Conservation (phyloP, 1,284 basidiomycete genomes). For the Omphalotus olearius region DNA sequence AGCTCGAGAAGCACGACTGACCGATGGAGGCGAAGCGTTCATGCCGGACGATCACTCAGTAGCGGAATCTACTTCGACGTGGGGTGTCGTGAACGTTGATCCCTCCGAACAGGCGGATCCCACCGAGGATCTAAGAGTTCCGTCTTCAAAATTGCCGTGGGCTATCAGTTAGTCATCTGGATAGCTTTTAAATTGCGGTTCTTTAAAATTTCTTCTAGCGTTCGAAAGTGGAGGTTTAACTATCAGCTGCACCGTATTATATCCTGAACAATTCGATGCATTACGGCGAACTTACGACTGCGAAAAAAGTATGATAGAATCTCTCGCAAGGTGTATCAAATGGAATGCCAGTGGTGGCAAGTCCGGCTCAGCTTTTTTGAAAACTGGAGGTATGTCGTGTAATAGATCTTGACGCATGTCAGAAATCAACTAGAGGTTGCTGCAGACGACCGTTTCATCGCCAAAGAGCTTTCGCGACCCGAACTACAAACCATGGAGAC, state of each 20-base stretch:
- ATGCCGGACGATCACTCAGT: constrained; percentile 85
- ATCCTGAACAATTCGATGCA: constrained; percentile 97
- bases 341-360: constrained; percentile 97
- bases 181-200: neutral
- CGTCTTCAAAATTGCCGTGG: constrained; percentile 79
- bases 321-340: constrained; percentile 90
- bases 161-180: constrained; percentile 56
- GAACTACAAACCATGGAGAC: constrained; percentile 96
- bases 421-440: neutral
- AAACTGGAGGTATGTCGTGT: constrained; percentile 71
- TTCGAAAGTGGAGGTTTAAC: constrained; percentile 89
- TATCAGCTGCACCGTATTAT: constrained; percentile 95
- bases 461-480: constrained; percentile 90
- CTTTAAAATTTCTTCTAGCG: constrained; percentile 40
- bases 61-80: constrained; percentile 78
- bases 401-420: neutral
- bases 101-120: constrained; percentile 59
- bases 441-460: constrained; percentile 94
- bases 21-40: constrained; percentile 71
- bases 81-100: constrained; percentile 82
- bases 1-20: constrained; percentile 60
- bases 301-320: constrained; percentile 91
- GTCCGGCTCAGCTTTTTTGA: constrained; percentile 94
- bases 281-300: constrained; percentile 90
- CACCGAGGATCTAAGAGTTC: constrained; percentile 69